Base-by-base conservation (phyloP, 192 early-diverging fungal species). In the Polychytrium aggregatum region DNA sequence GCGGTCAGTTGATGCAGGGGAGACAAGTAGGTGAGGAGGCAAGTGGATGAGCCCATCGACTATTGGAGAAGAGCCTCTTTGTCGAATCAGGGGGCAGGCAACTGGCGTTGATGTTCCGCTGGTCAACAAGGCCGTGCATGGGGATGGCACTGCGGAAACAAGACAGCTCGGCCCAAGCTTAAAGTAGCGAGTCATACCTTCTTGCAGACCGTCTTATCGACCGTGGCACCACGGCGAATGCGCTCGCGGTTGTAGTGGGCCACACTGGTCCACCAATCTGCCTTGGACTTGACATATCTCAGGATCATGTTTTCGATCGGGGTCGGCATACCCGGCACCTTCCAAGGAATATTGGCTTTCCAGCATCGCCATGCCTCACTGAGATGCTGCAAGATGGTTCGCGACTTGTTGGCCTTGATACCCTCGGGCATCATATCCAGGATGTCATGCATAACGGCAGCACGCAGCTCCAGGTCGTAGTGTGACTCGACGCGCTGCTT, bases 331-430 rank as follows among this genome's bases (percentile, higher is more conserved):
- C 93, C 93, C 39, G 92, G 90, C 16, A 98, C 93, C 59, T 95
- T 92, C 96, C 96, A 98, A 29, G 96, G 92, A 55, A 95, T 93
- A 63, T 98, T 98, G 26, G 96, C 92, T 71, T 98, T 98, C 86
- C 88, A 95, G 62, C 76, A 83, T 41, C 88, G 72, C 93, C 93
- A 95, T 0, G 90, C 86, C 75, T 98, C 93, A 38, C 78, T 82
- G 48, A 98, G 70, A 57, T 98, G 96, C 69, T 95, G 92, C 50
- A 98, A 62, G 52, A 98, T 91, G 1, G 89, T 90, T 45, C 88
- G 78, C 44, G 88, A 86, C 67, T 98, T 98, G 71, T 91, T 97
- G 29, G 81, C 85, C 67, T 89, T 90, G 55, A 98, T 92, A 20
- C 91, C 92, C 70, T 94, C 92, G 18, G 96, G 96, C 90, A 98